These are phyloP conservation scores for Alternaria burnsii DNA, from an alignment of 2,329 filamentous ascomycete genomes.

Conservation along the genomic window DNA sequence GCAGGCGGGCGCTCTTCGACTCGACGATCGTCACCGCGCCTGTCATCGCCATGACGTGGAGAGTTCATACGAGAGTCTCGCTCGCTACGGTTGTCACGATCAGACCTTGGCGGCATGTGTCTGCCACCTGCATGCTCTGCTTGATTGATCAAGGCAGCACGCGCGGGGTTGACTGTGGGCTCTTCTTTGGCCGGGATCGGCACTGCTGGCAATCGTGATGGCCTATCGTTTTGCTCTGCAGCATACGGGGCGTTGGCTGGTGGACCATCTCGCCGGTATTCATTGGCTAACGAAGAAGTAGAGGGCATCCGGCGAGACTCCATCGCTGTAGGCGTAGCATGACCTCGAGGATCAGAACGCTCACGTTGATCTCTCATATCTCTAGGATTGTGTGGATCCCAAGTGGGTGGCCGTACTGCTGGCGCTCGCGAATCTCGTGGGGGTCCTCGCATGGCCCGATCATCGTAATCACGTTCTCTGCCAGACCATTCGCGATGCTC, in stretches of 20 bases:
- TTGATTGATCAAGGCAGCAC: constrained; percentile 53
- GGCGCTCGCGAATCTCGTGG: constrained; percentile 43
- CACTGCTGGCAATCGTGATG: constrained; percentile 26
- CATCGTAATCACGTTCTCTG: constrained; percentile 49
- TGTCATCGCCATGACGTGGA: constrained; percentile 36
- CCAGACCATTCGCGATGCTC: constrained; percentile 46
- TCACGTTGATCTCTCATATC: constrained; percentile 42
- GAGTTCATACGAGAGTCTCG: constrained; percentile 42
- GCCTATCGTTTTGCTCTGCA: constrained; percentile 35
- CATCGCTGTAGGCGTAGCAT: constrained; percentile 25
- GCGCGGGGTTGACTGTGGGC: constrained; percentile 53
- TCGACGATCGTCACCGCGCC: constrained; percentile 39
- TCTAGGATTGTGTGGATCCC: constrained; percentile 40
- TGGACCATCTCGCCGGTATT: constrained; percentile 41
- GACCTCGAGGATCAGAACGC: constrained; percentile 43
- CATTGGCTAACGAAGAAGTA: constrained; percentile 30
- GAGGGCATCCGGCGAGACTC: constrained; percentile 36
- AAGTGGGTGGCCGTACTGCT: constrained; percentile 33
- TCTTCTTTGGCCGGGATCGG: constrained; percentile 28
- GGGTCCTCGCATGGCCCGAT: constrained; percentile 45
- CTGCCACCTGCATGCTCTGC: constrained; percentile 33
- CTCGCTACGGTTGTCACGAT: constrained; percentile 44
- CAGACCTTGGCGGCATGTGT: constrained; percentile 36
- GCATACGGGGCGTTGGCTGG: constrained; percentile 27
- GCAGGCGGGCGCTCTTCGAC: constrained; percentile 34